A percentile compares a stretch with the other conserved stretches of the same genome.
These are phyloP conservation scores for Ceratonia siliqua DNA, from an alignment of 306 rosid species.

Conservation along the genomic window DNA sequence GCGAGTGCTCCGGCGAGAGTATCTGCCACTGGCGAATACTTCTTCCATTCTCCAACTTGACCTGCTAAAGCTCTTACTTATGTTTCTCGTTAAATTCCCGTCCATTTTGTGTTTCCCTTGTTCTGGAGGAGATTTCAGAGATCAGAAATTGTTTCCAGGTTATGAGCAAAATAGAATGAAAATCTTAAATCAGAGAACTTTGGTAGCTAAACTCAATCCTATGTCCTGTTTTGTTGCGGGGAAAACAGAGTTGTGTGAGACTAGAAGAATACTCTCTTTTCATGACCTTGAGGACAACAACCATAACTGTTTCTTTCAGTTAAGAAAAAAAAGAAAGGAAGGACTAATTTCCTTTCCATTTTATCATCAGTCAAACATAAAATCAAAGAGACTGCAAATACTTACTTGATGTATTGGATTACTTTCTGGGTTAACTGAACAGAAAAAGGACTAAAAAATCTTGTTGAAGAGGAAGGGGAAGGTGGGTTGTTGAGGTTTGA, in stretches of 20 bases:
- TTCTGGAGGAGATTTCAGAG: not conserved
- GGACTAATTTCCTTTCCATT: not conserved
- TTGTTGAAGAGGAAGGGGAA: not conserved
- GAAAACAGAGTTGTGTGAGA: not conserved
- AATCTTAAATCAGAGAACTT: too few species aligned
- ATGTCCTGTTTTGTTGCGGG: not conserved
- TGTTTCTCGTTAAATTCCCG: slow-evolving; percentile 40
- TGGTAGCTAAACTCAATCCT: too few species aligned
- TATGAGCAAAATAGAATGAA: not conserved
- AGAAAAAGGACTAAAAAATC: not conserved
- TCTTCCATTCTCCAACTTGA: slow-evolving; percentile 76
- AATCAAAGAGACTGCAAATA: not conserved
- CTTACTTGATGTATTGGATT: slow-evolving; percentile 30
- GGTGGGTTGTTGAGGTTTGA: slow-evolving; percentile 9
- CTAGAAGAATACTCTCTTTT: too few species aligned
- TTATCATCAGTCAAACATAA: not conserved
- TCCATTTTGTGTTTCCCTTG: slow-evolving; percentile 46
- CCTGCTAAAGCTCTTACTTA: slow-evolving; percentile 66
- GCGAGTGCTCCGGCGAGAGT: slow-evolving; percentile 56
- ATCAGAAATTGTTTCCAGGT: not conserved
- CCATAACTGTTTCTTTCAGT: not conserved
- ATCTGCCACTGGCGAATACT: slow-evolving; percentile 50
- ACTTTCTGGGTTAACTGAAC: not conserved
- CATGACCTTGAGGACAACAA: not conserved
- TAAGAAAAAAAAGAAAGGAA: not conserved